phyloP scores from a whole-genome alignment of 2,329 filamentous ascomycete genomes.

The Hypoxylon sp. region DNA sequence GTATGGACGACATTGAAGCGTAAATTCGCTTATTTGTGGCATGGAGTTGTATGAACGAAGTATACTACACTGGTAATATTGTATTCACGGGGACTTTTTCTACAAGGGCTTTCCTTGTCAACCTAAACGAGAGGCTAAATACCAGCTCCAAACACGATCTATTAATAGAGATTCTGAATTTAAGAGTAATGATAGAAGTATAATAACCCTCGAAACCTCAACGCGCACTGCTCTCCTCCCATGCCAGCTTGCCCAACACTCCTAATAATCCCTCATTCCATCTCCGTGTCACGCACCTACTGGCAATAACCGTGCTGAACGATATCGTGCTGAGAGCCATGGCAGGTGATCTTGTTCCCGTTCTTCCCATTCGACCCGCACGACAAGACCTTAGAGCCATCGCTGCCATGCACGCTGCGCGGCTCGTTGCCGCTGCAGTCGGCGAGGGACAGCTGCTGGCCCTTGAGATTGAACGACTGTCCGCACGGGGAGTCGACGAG shows the following conservation, averaged over 20 bases:
- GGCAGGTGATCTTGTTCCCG: slow-evolving; percentile 33
- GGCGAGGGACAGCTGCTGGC: slow-evolving; percentile 24
- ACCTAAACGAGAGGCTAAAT: too few species aligned
- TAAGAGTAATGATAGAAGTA: too few species aligned
- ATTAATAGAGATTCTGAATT: too few species aligned
- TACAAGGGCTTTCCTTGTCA: too few species aligned
- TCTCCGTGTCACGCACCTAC: background rate
- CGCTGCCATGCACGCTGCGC: slow-evolving; percentile 3
- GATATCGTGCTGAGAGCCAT: slow-evolving; percentile 49
- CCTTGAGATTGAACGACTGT: slow-evolving; percentile 27
- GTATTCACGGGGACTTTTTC: too few species aligned
- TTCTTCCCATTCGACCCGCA: slow-evolving; percentile 22
- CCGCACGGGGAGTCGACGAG: slow-evolving; percentile 30
- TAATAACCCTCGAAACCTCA: too few species aligned
- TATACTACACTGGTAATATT: too few species aligned
- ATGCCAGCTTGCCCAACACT: background rate
- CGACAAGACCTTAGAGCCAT: slow-evolving; percentile 19
- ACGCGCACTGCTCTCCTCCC: too few species aligned
- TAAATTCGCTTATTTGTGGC: background rate
- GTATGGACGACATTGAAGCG: slow-evolving; percentile 5
- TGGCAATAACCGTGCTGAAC: slow-evolving; percentile 29
- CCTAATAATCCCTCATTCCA: too few species aligned
- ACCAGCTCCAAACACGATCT: too few species aligned
- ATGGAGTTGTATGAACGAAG: too few species aligned
- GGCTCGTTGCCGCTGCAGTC: slow-evolving; percentile 33